Evolutionary conservation across 139 green algal genomes (phyloP).

Genomic region (Asterochloris erici): DNA sequence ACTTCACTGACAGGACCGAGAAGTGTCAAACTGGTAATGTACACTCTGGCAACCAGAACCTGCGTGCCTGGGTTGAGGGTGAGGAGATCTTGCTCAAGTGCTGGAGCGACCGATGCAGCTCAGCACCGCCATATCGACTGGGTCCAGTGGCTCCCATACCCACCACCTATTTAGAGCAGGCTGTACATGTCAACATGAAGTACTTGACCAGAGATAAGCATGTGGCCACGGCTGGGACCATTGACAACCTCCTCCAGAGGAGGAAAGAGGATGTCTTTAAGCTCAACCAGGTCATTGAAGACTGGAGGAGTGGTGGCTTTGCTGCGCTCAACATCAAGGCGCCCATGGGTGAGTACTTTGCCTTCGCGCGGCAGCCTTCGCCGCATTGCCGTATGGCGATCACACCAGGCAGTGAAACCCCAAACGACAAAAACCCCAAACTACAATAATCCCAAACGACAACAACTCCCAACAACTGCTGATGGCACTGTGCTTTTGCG

Average conservation of each 20-base stretch:
- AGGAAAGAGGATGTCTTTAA: conserved; percentile 5
- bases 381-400: too few relatives aligned
- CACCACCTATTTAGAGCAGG: background rate
- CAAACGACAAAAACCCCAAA: too few relatives aligned
- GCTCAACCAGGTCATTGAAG: background rate
- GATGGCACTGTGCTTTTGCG: background rate
- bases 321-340: conserved; percentile 5
- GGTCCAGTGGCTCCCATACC: background rate
- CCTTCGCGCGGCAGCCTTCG: too few relatives aligned
- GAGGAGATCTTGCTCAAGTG: conserved; percentile 11
- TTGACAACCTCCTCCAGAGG: background rate
- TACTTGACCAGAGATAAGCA: background rate
- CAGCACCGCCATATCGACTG: conserved; percentile 2
- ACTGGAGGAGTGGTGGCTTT: background rate
- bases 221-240: background rate
- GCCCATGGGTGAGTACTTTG: too few relatives aligned
- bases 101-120: background rate
- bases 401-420: too few relatives aligned
- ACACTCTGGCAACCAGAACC: conserved; percentile 9
- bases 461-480: too few relatives aligned
- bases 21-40: background rate
- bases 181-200: conserved; percentile 10
- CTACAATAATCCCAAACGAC: too few relatives aligned
- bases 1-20: conserved; percentile 14
- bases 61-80: conserved; percentile 3